A percentile compares a stretch with the other conserved stretches of the same genome.
Evolutionary conservation across 2,329 filamentous ascomycete genomes (phyloP).

Genomic region (Fusarium lateritium): DNA sequence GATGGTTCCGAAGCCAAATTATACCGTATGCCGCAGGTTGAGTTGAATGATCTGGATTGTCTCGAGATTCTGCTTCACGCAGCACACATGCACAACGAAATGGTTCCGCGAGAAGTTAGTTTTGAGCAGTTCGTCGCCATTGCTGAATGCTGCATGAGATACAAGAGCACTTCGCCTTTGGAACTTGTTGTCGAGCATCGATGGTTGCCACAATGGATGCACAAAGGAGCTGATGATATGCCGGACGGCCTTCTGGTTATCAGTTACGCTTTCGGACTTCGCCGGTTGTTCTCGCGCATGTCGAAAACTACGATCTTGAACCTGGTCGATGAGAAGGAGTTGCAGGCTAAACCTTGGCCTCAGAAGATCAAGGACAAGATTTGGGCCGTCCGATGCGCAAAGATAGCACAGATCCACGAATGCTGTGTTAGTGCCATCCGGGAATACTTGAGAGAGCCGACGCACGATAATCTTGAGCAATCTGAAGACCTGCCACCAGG

Average conservation of each 20-base stretch:
- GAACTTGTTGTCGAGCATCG: conserved; percentile 65
- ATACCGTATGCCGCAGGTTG: conserved; percentile 68
- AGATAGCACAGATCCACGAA: conserved; percentile 65
- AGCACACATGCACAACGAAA: conserved; percentile 64
- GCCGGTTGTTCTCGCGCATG: conserved; percentile 64
- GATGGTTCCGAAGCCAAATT: conserved; percentile 62
- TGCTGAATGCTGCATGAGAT: conserved; percentile 65
- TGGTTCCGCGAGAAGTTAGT: conserved; percentile 61
- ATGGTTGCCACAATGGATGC: conserved; percentile 68
- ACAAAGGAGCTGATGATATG: conserved; percentile 63
- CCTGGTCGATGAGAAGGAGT: conserved; percentile 59
- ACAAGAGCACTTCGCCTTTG: conserved; percentile 66
- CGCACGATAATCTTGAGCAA: conserved; percentile 32
- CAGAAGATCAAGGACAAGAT: conserved; percentile 63
- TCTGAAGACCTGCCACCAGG: conserved; percentile 41
- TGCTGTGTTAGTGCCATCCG: conserved; percentile 61
- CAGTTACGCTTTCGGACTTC: conserved; percentile 66
- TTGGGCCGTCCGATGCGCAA: conserved; percentile 63
- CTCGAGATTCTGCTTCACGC: conserved; percentile 66
- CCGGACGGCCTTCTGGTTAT: conserved; percentile 66
- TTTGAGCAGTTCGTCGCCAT: conserved; percentile 68
- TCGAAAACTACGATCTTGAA: conserved; percentile 66
- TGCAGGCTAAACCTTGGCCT: conserved; percentile 63
- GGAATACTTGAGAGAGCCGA: conserved; percentile 60
- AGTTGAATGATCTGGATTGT: conserved; percentile 59